Evolutionary conservation across 305 asterid species (phyloP).

Genomic region (Solanum hybrid): DNA sequence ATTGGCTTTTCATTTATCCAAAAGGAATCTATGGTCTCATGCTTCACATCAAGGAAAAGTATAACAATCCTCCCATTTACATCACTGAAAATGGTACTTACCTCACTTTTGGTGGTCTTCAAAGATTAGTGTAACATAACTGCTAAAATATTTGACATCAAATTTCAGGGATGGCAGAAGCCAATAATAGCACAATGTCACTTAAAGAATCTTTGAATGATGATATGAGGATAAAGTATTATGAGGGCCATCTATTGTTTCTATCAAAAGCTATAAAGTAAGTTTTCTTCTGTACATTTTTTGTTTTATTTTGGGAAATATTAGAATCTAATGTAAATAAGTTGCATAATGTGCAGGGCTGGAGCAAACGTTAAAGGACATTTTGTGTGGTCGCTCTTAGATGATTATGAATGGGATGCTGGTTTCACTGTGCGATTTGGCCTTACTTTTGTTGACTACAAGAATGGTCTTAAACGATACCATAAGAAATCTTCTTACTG

Average conservation of each 20-base stretch:
- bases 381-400: constrained; percentile 39
- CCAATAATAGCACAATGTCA: constrained; percentile 17
- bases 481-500: constrained; percentile 39
- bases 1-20: constrained; percentile 12
- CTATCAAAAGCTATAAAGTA: constrained; percentile 29
- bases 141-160: not conserved
- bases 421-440: constrained; percentile 34
- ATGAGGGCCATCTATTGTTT: constrained; percentile 31
- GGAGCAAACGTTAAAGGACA: constrained; percentile 34
- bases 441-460: constrained; percentile 19
- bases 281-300: constrained; percentile 5
- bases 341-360: constrained; percentile 13
- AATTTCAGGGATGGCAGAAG: constrained; percentile 28
- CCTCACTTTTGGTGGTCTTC: not conserved
- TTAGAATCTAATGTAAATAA: not conserved
- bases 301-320: not conserved
- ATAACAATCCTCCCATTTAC: constrained; percentile 6
- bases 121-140: not conserved
- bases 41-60: constrained; percentile 5
- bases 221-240: constrained; percentile 26
- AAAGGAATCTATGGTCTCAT: constrained; percentile 6
- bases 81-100: constrained; percentile 13
- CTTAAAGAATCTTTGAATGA: constrained; percentile 24
- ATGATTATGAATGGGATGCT: constrained; percentile 26
- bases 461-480: constrained; percentile 24